Evolutionary conservation across 139 green algal genomes (phyloP).

Genomic region (Tetratostichococcus sp.): DNA sequence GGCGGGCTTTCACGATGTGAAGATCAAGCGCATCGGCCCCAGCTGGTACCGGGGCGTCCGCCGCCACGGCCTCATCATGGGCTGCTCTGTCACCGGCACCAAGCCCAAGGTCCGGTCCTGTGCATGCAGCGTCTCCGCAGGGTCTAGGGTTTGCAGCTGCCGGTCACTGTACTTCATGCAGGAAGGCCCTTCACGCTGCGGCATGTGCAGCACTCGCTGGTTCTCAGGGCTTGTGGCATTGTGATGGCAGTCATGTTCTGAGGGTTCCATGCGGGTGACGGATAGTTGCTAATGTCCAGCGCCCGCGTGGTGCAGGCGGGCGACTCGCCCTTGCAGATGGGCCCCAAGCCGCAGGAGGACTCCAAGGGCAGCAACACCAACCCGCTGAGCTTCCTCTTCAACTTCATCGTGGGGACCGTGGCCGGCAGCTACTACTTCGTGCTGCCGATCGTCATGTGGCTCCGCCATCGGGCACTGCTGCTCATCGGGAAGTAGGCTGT

Average conservation of each 20-base stretch:
- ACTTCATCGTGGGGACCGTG: slow-evolving; percentile 53
- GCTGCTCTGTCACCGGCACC: slow-evolving; percentile 87
- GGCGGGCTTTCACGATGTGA: slow-evolving; percentile 84
- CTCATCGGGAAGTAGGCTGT: too few relatives aligned
- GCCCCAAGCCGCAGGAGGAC: slow-evolving; percentile 63
- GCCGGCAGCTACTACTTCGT: slow-evolving; percentile 89
- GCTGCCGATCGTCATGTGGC: slow-evolving; percentile 75
- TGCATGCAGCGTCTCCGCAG: background rate
- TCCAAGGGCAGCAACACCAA: slow-evolving; percentile 52
- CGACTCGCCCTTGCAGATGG: slow-evolving; percentile 66
- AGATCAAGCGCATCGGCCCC: slow-evolving; percentile 90
- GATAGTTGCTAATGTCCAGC: too few relatives aligned
- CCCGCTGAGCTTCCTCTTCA: slow-evolving; percentile 59
- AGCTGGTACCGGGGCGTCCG: slow-evolving; percentile 93
- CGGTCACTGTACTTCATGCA: too few relatives aligned
- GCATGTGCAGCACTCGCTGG: too few relatives aligned
- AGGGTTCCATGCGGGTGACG: too few relatives aligned
- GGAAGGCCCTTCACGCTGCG: too few relatives aligned
- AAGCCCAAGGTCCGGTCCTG: slow-evolving; percentile 54
- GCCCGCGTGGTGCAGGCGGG: slow-evolving; percentile 63
- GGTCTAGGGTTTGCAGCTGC: too few relatives aligned
- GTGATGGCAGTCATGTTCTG: background rate
- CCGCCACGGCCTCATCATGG: slow-evolving; percentile 95
- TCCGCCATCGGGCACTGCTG: slow-evolving; percentile 18
- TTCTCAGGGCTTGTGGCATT: too few relatives aligned